Base-by-base conservation (phyloP, 1,284 basidiomycete genomes). In the Coniferiporia weirii region DNA sequence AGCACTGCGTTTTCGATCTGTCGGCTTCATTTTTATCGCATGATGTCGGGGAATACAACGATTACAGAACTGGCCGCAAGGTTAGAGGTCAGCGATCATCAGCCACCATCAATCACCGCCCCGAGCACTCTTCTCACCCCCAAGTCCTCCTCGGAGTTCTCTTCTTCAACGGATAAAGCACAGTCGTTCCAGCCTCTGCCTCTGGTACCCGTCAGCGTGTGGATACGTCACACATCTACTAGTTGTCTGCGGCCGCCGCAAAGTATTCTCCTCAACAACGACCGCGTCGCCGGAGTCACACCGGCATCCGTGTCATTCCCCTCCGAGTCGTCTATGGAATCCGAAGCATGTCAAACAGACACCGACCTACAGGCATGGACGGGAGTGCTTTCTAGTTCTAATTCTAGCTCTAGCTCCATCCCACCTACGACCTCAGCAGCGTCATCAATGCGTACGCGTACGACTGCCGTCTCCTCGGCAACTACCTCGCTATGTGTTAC, bases 371-470 rank as follows among this genome's bases (percentile, higher is more conserved):
- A 40, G 10, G 8, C 38, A 40, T 52, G 56, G 15, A 38, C 38
- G 22, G 40, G 22, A 10, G 40, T 50, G 43, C 52, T 9, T 10
- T 35, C 50, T 40, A 20, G 46, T 17, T 54, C 57, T 12, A 43
- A 44, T 38, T 53, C 44, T 15, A 49, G 46, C 19, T 36, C 51
- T 32, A 52, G 50, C 35, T 55, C 54, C 35, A 40, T 27, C 27
- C 27, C 5, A 5, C 27, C n/a, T 38, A 8, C 51, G 15, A 44
- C 48, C 38, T 59, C 57, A 27, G 38, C 52, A 13, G 47, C 57
- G 3, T 59, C 57, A 6, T 54, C 57, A 4, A 48, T 51, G 8
- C 57, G 57, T 12, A 59, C 57, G n/a, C 57, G 57, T 9, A 45
- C 57, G 13, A 59, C 52, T 22, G 53, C 53, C 10, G 22, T 50